phyloP scores from a whole-genome alignment of 306 rosid genomes.

The Acacia melanoxylon region DNA sequence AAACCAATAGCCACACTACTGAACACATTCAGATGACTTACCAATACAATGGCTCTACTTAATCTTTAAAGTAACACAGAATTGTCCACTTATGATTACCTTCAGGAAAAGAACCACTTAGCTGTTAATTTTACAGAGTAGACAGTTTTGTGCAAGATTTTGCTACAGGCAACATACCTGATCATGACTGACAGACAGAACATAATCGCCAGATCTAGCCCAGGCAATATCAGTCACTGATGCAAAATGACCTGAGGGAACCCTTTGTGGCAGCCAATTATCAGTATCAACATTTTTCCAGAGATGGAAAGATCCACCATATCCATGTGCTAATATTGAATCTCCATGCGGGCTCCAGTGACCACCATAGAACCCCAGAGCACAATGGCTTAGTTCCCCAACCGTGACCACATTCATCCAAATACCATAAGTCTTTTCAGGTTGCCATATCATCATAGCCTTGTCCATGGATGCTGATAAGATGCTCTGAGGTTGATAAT shows the following conservation, averaged over 20 bases:
- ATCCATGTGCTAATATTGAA: conserved; percentile 92
- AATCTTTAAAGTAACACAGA: not conserved
- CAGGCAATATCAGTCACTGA: conserved; percentile 80
- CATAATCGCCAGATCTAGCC: conserved; percentile 79
- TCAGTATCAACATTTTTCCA: conserved; percentile 80
- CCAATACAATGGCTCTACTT: not conserved
- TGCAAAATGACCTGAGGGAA: conserved; percentile 98
- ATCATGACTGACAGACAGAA: conserved; percentile 89
- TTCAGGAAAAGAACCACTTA: not conserved
- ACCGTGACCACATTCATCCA: conserved; percentile 99
- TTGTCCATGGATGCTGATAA: conserved; percentile 99
- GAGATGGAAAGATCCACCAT: conserved; percentile 97
- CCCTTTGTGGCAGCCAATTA: conserved; percentile 90
- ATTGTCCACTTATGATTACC: not conserved
- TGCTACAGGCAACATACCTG: conserved; percentile 56
- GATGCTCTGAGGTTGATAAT: conserved; percentile 79
- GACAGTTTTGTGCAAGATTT: not conserved
- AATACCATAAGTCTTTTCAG: conserved; percentile 85
- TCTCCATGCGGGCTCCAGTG: conserved; percentile 89
- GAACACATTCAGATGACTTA: not conserved
- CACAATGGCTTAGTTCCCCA: conserved; percentile 95
- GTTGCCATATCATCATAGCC: conserved; percentile 99
- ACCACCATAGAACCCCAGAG: conserved; percentile 95
- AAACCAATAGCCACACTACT: not conserved
- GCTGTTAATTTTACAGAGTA: not conserved